Conservation (phyloP, 176 grass and related monocot species). For the Avena atlantica region DNA sequence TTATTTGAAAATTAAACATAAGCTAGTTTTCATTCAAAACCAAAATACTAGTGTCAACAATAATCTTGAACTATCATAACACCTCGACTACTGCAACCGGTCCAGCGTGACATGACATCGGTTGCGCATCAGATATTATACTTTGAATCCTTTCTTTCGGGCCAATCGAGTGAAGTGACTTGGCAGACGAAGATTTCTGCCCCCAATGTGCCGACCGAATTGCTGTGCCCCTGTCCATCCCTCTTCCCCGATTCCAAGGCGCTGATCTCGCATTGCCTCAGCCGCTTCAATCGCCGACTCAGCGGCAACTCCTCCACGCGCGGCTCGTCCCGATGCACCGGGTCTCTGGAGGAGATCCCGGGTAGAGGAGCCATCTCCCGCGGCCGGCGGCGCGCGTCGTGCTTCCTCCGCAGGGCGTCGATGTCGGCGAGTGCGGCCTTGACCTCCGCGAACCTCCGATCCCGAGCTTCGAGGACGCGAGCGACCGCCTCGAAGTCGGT, state of each 20-base stretch:
- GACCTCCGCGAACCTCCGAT: conserved; percentile 5
- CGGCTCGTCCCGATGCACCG: neutral
- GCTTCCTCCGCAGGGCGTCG: conserved; percentile 16
- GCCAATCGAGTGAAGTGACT: neutral
- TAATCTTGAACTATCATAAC: neutral
- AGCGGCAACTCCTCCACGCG: neutral
- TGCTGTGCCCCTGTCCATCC: neutral
- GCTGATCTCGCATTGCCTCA: neutral
- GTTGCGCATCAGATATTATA: neutral
- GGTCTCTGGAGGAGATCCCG: neutral
- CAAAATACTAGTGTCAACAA: neutral
- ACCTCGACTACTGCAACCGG: neutral
- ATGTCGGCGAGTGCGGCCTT: conserved; percentile 12
- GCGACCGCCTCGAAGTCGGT: conserved; percentile 5
- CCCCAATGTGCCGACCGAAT: neutral
- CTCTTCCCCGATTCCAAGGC: conserved; percentile 9
- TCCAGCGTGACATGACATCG: neutral
- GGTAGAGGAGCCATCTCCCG: neutral
- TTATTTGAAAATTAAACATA: neutral
- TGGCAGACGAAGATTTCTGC: neutral
- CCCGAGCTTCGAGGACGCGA: conserved; percentile 9
- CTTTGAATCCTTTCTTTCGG: neutral
- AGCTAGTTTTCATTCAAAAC: neutral
- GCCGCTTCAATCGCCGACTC: neutral
- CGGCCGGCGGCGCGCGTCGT: neutral